These are phyloP conservation scores for Hymenoscyphus fructigenus DNA, from an alignment of 2,329 filamentous ascomycete genomes.

Conservation along the genomic window DNA sequence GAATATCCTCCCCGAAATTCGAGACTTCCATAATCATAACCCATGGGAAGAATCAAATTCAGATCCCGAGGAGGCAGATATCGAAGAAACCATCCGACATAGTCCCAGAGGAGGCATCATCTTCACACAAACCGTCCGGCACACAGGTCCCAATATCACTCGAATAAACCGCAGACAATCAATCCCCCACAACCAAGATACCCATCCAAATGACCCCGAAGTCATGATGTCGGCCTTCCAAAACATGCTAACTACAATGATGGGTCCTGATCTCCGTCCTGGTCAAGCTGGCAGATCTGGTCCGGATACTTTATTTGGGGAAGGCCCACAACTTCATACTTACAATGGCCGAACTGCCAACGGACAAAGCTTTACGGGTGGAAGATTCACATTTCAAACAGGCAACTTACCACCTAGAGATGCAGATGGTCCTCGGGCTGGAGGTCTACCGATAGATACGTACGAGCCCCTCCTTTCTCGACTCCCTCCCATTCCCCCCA, in stretches of 20 bases:
- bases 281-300: constrained; percentile 34
- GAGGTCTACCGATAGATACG: constrained; percentile 47
- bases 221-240: constrained; percentile 40
- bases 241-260: constrained; percentile 46
- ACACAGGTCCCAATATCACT: constrained; percentile 12
- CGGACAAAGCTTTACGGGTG: constrained; percentile 28
- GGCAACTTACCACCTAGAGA: constrained; percentile 47
- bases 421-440: constrained; percentile 48
- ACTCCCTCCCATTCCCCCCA: constrained; percentile 20
- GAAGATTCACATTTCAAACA: constrained; percentile 35
- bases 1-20: constrained; percentile 20
- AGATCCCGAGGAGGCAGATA: constrained; percentile 59
- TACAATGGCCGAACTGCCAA: constrained; percentile 22
- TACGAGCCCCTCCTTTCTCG: constrained; percentile 37
- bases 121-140: constrained; percentile 32
- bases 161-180: constrained; percentile 5
- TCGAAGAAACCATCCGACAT: constrained; percentile 47
- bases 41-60: constrained; percentile 44
- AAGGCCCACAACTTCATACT: constrained; percentile 14
- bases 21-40: constrained; percentile 28
- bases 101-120: constrained; percentile 33
- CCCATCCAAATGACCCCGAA: constrained; percentile 24
- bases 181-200: constrained; percentile 7
- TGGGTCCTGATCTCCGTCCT: constrained; percentile 36
- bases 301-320: constrained; percentile 27